A percentile compares a stretch with the other conserved stretches of the same genome.
Evolutionary conservation across 2,329 filamentous ascomycete species (phyloP).

Genomic region (Hyphodiscus sp.): DNA sequence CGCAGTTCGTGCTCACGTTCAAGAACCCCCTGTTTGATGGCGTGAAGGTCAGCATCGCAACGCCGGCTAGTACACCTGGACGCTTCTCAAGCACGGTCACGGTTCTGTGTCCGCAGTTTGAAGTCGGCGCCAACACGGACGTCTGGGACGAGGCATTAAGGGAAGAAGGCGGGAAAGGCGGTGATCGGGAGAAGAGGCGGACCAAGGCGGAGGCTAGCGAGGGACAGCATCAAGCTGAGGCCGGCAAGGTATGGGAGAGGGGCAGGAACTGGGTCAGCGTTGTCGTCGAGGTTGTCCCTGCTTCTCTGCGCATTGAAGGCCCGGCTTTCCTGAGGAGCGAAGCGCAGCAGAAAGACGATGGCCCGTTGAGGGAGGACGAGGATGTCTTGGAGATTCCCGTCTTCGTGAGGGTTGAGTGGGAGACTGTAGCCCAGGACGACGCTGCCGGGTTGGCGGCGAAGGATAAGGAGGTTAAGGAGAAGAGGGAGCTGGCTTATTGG

Average conservation of each 20-base stretch:
- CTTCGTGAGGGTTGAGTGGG: conserved; percentile 90
- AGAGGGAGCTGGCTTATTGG: conserved; percentile 91
- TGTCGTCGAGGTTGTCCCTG: conserved; percentile 79
- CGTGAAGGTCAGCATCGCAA: conserved; percentile 81
- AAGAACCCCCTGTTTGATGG: conserved; percentile 92
- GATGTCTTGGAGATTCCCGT: conserved; percentile 74
- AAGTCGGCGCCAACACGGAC: conserved; percentile 89
- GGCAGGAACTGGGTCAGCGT: conserved; percentile 94
- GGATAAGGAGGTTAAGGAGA: conserved; percentile 63
- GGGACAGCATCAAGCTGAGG: conserved; percentile 57
- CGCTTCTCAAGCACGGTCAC: conserved; percentile 75
- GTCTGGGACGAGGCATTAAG: conserved; percentile 83
- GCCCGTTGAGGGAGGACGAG: conserved; percentile 51
- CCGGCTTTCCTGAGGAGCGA: conserved; percentile 26
- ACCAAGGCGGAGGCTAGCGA: conserved; percentile 30
- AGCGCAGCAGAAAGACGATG: conserved; percentile 34
- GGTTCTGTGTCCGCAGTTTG: conserved; percentile 88
- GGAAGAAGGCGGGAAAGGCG: conserved; percentile 31
- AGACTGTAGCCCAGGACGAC: conserved; percentile 55
- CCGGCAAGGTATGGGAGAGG: conserved; percentile 92
- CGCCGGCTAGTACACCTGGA: conserved; percentile 72
- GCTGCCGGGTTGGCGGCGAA: conserved; percentile 32
- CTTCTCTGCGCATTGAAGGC: conserved; percentile 22
- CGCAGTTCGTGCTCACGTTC: conserved; percentile 82
- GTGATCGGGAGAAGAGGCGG: conserved; percentile 34